Evolutionary conservation across 768 basidiomycete species (phyloP).

Genomic region (Paxillus involutus): DNA sequence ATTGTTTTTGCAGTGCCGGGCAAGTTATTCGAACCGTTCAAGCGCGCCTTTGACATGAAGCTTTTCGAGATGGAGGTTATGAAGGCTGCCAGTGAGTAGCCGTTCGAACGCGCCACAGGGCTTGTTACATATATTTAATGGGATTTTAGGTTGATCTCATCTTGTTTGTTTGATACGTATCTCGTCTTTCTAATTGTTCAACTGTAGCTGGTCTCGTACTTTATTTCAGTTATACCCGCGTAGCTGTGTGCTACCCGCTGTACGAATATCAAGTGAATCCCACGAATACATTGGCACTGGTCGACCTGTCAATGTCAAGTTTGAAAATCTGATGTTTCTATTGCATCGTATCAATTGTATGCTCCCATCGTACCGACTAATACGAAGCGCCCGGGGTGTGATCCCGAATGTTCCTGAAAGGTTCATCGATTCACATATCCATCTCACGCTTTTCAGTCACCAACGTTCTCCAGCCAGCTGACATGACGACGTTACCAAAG

Average conservation of each 20-base stretch:
- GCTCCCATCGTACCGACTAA: neutral
- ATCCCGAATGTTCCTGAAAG: neutral
- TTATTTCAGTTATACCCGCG: neutral
- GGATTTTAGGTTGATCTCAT: neutral
- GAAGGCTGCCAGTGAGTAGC: slow-evolving; percentile 26
- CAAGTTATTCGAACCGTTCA: slow-evolving; percentile 36
- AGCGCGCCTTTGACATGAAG: slow-evolving; percentile 39
- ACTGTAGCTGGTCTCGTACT: neutral
- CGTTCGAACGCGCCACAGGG: neutral
- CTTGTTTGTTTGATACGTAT: neutral
- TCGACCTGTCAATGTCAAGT: too few relatives aligned
- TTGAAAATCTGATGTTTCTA: too few relatives aligned
- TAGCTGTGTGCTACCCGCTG: neutral
- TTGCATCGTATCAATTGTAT: neutral
- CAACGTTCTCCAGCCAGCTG: too few relatives aligned
- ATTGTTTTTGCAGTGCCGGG: slow-evolving; percentile 45
- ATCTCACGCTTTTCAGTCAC: neutral
- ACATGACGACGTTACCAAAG: slow-evolving; percentile 16
- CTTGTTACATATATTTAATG: neutral
- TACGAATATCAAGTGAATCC: neutral
- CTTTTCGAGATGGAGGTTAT: slow-evolving; percentile 38
- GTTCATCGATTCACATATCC: neutral
- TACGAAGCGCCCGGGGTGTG: neutral
- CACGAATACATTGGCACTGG: neutral
- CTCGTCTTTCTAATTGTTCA: neutral